These are phyloP conservation scores for Nemophila menziesii DNA, from an alignment of 257 asterid species.

Conservation along the genomic window DNA sequence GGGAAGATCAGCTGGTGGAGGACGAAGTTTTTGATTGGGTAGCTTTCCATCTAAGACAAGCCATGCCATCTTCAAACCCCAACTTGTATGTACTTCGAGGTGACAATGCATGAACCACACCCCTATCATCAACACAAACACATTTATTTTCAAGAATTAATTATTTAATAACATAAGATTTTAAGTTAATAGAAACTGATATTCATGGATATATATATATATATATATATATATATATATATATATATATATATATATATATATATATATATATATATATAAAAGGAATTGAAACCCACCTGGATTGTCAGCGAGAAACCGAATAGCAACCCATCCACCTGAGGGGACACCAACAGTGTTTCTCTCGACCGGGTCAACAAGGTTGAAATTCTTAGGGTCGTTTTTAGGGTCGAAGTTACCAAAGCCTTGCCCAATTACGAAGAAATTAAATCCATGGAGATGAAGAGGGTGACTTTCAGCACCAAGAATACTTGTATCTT, in stretches of 20 bases:
- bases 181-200: neutral
- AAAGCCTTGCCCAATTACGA: slow-evolving; percentile 49
- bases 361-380: slow-evolving; percentile 61
- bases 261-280: neutral
- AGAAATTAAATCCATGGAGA: slow-evolving; percentile 51
- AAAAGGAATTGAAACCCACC: slow-evolving; percentile 20
- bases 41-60: slow-evolving; percentile 48
- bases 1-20: slow-evolving; percentile 56
- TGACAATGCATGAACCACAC: slow-evolving; percentile 63
- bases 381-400: slow-evolving; percentile 43
- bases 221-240: too few relatives aligned
- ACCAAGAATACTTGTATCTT: slow-evolving; percentile 56
- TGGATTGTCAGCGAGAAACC: slow-evolving; percentile 66
- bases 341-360: slow-evolving; percentile 48
- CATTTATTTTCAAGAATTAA: neutral
- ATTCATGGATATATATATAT: too few relatives aligned
- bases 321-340: slow-evolving; percentile 67
- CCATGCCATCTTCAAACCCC: slow-evolving; percentile 65
- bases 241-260: neutral
- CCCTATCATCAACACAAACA: slow-evolving; percentile 11
- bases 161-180: neutral
- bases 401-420: slow-evolving; percentile 43
- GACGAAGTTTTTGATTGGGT: slow-evolving; percentile 43
- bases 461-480: slow-evolving; percentile 73
- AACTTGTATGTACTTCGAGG: slow-evolving; percentile 44